Evolutionary conservation across 2,329 filamentous ascomycete genomes (phyloP).

Genomic region (Thermothelomyces thermophilus): DNA sequence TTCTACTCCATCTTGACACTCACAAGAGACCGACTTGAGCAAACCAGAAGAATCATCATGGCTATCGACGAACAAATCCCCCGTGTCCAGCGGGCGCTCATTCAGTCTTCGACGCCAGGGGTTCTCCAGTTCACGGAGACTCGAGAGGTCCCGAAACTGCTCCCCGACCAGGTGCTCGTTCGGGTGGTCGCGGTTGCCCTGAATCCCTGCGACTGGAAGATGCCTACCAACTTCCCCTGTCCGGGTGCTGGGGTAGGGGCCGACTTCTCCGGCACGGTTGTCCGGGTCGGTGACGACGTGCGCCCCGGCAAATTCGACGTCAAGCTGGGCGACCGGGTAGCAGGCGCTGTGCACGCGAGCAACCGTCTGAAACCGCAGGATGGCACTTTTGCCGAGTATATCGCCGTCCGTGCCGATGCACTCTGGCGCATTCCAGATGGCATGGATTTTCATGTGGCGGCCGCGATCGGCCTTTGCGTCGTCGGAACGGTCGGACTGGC

Average conservation of each 20-base stretch:
- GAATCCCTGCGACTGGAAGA: constrained; percentile 30
- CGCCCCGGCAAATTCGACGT: not conserved
- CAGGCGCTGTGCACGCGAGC: not conserved
- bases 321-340: not conserved
- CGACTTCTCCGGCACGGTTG: not conserved
- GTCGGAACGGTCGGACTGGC: constrained; percentile 14
- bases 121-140: not conserved
- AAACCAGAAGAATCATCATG: too few relatives aligned
- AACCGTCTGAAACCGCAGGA: not conserved
- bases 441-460: not conserved
- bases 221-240: constrained; percentile 19
- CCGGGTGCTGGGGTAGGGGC: not conserved
- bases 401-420: not conserved
- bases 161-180: constrained; percentile 19
- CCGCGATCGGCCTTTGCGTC: not conserved
- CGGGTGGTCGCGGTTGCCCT: constrained; percentile 24
- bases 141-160: not conserved
- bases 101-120: not conserved
- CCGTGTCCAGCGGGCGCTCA: not conserved
- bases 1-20: too few relatives aligned
- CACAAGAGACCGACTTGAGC: too few relatives aligned
- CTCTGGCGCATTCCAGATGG: not conserved
- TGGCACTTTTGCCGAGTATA: not conserved
- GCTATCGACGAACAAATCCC: too few relatives aligned
- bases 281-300: not conserved